These are phyloP conservation scores for Kodamaea restingae DNA, from an alignment of 805 yeast genomes.

Conservation along the genomic window DNA sequence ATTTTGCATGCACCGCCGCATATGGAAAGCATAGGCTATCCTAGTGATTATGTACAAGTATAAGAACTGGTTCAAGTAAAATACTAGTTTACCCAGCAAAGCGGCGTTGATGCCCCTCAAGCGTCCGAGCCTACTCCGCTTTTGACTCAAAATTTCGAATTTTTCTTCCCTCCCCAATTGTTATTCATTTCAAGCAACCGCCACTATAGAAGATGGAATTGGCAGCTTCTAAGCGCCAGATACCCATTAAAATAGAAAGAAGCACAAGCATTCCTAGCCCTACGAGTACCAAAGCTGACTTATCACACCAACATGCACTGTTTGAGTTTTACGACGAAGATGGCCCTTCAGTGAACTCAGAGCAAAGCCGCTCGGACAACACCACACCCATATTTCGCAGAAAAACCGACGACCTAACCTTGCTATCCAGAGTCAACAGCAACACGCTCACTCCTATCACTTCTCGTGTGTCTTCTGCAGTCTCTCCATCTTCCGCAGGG, in stretches of 20 bases:
- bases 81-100: not conserved
- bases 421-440: not conserved
- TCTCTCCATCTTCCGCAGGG: constrained; percentile 1
- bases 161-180: not conserved
- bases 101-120: too few relatives aligned
- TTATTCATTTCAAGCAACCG: not conserved
- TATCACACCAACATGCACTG: constrained; percentile 8
- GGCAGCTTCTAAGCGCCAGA: constrained; percentile 5
- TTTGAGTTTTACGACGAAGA: constrained; percentile 11
- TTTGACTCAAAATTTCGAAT: not conserved
- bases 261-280: not conserved
- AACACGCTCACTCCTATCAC: constrained; percentile 7
- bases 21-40: too few relatives aligned
- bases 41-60: too few relatives aligned
- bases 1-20: too few relatives aligned
- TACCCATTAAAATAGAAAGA: not conserved
- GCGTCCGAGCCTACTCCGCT: too few relatives aligned
- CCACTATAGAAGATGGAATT: constrained; percentile 3
- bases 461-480: not conserved
- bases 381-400: not conserved
- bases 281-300: not conserved
- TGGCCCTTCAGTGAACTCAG: not conserved
- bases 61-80: too few relatives aligned
- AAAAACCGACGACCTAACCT: not conserved
- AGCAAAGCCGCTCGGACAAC: not conserved